Conservation (phyloP, 228 moss, liverwort and hornwort genomes). For the Sphagnum fallax region DNA sequence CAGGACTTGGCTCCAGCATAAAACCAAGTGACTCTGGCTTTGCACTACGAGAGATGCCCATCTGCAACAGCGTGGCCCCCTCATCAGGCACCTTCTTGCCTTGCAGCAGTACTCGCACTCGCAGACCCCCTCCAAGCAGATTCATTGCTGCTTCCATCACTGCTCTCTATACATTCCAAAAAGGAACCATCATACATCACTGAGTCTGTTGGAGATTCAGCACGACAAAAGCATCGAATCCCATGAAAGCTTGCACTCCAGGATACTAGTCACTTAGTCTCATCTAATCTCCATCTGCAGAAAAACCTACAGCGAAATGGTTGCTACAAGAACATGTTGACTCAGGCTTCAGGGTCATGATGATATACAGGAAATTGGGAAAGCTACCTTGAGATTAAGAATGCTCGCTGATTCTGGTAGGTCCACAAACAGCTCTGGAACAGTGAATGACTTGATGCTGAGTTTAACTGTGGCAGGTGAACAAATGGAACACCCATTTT, state of each 20-base stretch:
- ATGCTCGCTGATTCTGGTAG: slow-evolving; percentile 89
- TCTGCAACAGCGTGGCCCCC: slow-evolving; percentile 79
- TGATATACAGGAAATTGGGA: background rate
- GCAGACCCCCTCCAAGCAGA: slow-evolving; percentile 88
- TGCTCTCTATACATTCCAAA: slow-evolving; percentile 49
- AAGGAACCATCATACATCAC: background rate
- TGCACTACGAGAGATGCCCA: slow-evolving; percentile 77
- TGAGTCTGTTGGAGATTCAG: background rate
- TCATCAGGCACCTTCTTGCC: slow-evolving; percentile 96
- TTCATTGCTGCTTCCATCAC: slow-evolving; percentile 99
- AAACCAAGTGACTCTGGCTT: slow-evolving; percentile 91
- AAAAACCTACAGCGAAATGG: no score
- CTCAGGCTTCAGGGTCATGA: no score
- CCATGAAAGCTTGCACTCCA: no score
- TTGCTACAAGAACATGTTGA: background rate
- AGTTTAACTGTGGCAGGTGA: slow-evolving; percentile 71
- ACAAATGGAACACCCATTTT: no score
- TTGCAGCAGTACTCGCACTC: slow-evolving; percentile 91
- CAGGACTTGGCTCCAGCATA: slow-evolving; percentile 93
- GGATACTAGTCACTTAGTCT: no score
- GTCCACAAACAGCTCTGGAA: slow-evolving; percentile 92
- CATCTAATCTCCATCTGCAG: no score
- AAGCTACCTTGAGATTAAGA: slow-evolving; percentile 77
- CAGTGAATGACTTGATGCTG: slow-evolving; percentile 93
- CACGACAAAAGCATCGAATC: no score